phyloP scores from a whole-genome alignment of 164 flowering plant species.

The Vitis rupestris region DNA sequence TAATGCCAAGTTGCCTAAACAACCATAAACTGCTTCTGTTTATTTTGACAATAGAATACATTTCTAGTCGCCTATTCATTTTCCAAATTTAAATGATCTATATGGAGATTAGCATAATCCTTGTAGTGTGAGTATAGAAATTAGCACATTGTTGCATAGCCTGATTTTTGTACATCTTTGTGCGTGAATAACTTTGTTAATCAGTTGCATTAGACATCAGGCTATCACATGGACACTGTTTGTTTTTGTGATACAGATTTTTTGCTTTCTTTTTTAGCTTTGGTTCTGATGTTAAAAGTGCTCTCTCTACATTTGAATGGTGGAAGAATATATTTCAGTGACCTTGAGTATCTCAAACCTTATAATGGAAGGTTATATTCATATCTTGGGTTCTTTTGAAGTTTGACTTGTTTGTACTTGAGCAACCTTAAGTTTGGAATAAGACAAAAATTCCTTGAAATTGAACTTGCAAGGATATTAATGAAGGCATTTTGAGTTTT shows the following conservation, averaged over 20 bases:
- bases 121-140: background rate
- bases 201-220: background rate
- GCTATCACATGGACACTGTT: background rate
- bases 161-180: background rate
- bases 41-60: background rate
- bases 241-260: background rate
- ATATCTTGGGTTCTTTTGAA: no score
- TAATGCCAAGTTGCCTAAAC: background rate
- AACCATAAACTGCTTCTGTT: background rate
- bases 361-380: no score
- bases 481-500: background rate
- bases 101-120: background rate
- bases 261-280: background rate
- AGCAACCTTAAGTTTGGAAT: no score
- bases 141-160: background rate
- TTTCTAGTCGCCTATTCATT: background rate
- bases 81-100: background rate
- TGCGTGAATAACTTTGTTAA: background rate
- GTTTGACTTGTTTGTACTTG: no score
- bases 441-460: no score
- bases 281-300: no score
- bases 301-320: no score
- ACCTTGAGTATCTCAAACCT: no score
- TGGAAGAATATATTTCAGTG: no score
- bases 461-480: no score